Conservation (phyloP, 2,329 filamentous ascomycete species). For the Fusarium globosum region DNA sequence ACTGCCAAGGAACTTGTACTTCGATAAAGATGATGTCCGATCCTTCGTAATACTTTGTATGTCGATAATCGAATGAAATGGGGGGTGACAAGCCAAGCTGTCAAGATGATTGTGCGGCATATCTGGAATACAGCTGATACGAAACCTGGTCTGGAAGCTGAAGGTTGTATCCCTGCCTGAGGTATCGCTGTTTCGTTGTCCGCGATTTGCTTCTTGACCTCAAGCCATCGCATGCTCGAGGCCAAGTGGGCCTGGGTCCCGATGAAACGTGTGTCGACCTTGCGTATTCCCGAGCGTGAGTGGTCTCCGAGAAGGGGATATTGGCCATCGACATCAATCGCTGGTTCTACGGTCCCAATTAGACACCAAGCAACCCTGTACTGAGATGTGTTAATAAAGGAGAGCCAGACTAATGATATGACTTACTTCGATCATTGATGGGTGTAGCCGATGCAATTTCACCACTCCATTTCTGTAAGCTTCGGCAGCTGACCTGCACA, state of each 20-base stretch:
- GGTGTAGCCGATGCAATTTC: not conserved
- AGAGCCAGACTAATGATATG: too few species aligned
- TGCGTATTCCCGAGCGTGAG: not conserved
- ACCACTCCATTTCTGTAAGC: not conserved
- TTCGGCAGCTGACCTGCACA: not conserved
- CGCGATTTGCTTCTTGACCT: not conserved
- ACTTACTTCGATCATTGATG: not conserved
- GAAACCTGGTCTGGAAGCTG: not conserved
- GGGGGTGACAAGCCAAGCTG: not conserved
- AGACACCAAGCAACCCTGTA: not conserved
- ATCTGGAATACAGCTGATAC: rapidly evolving
- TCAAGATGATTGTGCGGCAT: not conserved
- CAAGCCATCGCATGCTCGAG: rapidly evolving
- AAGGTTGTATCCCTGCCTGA: rapidly evolving
- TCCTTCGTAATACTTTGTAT: not conserved
- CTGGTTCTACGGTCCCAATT: not conserved
- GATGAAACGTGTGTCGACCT: not conserved
- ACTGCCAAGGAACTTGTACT: not conserved
- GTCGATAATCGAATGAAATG: not conserved
- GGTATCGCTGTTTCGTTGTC: too few species aligned
- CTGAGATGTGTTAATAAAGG: not conserved
- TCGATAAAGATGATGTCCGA: not conserved
- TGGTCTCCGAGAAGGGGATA: not conserved
- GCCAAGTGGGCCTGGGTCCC: not conserved
- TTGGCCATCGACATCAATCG: not conserved